Percentiles rank a stretch among this genome's conserved stretches.
Conservation (phyloP, 75 land plant genomes). For the Selaginella moellendorffii region DNA sequence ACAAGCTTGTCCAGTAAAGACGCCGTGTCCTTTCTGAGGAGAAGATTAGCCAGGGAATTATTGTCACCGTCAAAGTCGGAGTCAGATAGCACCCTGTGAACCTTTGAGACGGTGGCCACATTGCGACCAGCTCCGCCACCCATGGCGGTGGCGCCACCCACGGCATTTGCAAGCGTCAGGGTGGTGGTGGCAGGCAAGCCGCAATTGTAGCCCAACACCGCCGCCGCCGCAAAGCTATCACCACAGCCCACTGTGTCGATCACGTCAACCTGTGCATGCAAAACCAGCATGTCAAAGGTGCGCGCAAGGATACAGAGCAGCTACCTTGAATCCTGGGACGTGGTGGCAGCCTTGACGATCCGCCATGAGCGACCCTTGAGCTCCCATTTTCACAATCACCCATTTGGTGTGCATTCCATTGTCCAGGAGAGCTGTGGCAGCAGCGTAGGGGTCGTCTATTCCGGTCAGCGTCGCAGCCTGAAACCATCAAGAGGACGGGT, state of each 20-base stretch:
- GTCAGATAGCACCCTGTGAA: conserved; percentile 27
- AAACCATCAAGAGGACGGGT: too few relatives aligned
- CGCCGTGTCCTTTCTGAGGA: too few relatives aligned
- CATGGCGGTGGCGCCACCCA: conserved; percentile 91
- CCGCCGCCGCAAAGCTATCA: conserved; percentile 87
- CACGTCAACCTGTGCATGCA: conserved; percentile 47
- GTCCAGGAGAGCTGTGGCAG: conserved; percentile 45
- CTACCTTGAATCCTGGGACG: conserved; percentile 67
- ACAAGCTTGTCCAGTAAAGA: too few relatives aligned
- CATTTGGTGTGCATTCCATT: conserved; percentile 47
- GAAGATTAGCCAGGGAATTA: too few relatives aligned
- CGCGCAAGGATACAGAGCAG: not conserved
- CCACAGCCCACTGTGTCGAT: conserved; percentile 91
- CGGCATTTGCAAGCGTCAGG: conserved; percentile 73
- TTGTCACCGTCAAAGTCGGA: conserved; percentile 37
- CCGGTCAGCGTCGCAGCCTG: conserved; percentile 75
- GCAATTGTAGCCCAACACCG: conserved; percentile 53
- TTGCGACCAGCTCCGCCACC: conserved; percentile 87
- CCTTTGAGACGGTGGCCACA: conserved; percentile 55
- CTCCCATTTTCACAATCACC: conserved; percentile 76
- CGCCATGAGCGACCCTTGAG: conserved; percentile 54
- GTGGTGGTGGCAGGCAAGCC: conserved; percentile 34
- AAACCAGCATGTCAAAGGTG: too few relatives aligned
- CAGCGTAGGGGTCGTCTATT: conserved; percentile 38
- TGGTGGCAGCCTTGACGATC: conserved; percentile 29